Evolutionary conservation across 495 filamentous ascomycete species (phyloP).

Genomic region (Trichoderma erinaceum): DNA sequence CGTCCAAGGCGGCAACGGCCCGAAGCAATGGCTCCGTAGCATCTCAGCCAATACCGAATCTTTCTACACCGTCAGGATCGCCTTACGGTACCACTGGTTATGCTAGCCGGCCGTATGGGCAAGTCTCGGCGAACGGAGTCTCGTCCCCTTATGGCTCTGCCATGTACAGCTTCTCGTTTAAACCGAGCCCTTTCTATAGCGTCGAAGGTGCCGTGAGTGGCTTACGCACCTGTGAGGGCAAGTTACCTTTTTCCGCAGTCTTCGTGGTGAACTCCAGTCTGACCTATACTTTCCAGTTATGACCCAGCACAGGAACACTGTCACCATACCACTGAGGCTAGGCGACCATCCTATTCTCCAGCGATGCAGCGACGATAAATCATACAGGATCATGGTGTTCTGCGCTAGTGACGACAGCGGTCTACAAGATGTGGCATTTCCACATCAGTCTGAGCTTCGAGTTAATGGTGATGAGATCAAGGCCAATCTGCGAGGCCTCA

Average conservation of each 20-base stretch:
- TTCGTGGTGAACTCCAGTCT: slow-evolving; percentile 17
- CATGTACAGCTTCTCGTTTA: slow-evolving; percentile 43
- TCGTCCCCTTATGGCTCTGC: slow-evolving; percentile 14
- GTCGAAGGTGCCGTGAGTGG: slow-evolving; percentile 54
- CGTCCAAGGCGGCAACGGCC: slow-evolving; percentile 4
- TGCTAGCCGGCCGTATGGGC: background rate
- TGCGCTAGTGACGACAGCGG: slow-evolving; percentile 56
- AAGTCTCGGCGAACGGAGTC: background rate
- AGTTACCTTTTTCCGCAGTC: slow-evolving; percentile 21
- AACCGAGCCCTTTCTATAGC: slow-evolving; percentile 72
- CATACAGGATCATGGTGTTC: slow-evolving; percentile 70
- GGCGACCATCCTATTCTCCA: slow-evolving; percentile 41
- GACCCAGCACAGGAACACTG: slow-evolving; percentile 54
- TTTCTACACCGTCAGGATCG: background rate
- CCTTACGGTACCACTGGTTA: background rate
- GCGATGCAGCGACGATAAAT: slow-evolving; percentile 46
- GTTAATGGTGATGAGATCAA: slow-evolving; percentile 84
- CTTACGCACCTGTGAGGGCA: slow-evolving; percentile 64
- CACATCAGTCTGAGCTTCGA: slow-evolving; percentile 84
- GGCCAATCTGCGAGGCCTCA: slow-evolving; percentile 82
- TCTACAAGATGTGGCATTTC: slow-evolving; percentile 77
- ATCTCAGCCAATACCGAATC: background rate
- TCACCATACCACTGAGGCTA: slow-evolving; percentile 46
- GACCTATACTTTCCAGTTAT: slow-evolving; percentile 39
- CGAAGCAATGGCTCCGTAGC: background rate